phyloP scores from a whole-genome alignment of 495 filamentous ascomycete species.

The Xylaria grammica region DNA sequence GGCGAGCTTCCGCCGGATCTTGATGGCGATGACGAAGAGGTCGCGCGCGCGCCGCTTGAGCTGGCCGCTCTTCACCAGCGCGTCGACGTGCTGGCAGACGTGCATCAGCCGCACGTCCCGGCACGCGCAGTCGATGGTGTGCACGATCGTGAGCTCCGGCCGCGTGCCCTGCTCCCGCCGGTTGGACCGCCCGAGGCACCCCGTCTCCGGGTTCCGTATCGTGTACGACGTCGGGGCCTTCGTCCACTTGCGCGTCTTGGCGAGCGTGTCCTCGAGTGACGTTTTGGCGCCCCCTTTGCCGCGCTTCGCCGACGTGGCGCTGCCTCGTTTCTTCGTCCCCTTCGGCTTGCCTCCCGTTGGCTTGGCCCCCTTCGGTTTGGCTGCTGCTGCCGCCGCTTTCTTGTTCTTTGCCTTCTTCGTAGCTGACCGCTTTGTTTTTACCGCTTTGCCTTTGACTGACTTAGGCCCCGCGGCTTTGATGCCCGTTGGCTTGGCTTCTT shows the following conservation, averaged over 20 bases:
- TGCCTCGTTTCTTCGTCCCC: neutral
- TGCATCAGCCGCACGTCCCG: slow-evolving; percentile 15
- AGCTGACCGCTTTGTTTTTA: neutral
- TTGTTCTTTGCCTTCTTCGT: neutral
- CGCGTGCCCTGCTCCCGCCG: neutral
- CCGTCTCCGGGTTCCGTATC: slow-evolving; percentile 5
- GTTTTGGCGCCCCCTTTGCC: neutral
- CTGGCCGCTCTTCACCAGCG: neutral
- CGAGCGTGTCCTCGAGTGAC: neutral
- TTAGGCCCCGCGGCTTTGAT: neutral
- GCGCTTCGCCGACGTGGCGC: neutral
- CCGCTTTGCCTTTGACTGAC: neutral
- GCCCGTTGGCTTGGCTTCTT: neutral
- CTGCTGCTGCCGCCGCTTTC: neutral
- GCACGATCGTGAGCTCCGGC: slow-evolving; percentile 7
- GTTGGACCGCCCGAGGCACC: neutral
- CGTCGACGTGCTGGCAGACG: slow-evolving; percentile 1
- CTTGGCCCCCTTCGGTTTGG: neutral
- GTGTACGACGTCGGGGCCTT: neutral
- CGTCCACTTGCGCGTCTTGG: slow-evolving; percentile 10
- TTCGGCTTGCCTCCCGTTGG: neutral
- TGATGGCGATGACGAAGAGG: slow-evolving; percentile 14
- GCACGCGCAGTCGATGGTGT: slow-evolving; percentile 3
- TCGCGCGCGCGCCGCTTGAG: slow-evolving; percentile 9
- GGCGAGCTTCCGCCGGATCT: neutral